These are phyloP conservation scores for Senna siamea DNA, from an alignment of 306 rosid genomes.

Conservation along the genomic window DNA sequence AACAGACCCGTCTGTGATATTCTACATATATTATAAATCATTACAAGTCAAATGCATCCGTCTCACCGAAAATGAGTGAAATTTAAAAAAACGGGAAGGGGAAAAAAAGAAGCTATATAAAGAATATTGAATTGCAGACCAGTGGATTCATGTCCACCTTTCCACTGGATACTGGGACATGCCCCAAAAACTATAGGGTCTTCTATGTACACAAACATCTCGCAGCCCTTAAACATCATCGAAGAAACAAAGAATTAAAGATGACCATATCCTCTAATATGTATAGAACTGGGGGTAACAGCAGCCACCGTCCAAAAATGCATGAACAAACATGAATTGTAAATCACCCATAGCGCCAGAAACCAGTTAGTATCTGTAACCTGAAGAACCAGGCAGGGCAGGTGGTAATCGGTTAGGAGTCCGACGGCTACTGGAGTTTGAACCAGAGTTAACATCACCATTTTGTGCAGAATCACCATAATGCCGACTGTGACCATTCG, in stretches of 20 bases:
- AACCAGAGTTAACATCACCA: conserved; percentile 68
- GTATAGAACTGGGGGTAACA: conserved; percentile 42
- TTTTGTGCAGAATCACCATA: conserved; percentile 78
- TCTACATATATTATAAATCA: conserved; percentile 13
- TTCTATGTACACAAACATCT: conserved; percentile 75
- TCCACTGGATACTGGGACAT: conserved; percentile 29
- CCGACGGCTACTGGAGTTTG: conserved; percentile 82
- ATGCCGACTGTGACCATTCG: conserved; percentile 83
- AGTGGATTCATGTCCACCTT: conserved; percentile 40
- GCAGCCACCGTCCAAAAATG: conserved; percentile 66
- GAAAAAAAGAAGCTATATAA: conserved; percentile 25
- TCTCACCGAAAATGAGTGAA: conserved; percentile 36
- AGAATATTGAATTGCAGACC: conserved; percentile 50
- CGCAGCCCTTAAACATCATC: conserved; percentile 54
- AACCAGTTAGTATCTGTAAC: conserved; percentile 64
- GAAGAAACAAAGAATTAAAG: conserved; percentile 50
- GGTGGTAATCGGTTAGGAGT: conserved; percentile 93
- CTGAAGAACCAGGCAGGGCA: conserved; percentile 82
- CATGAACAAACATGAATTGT: conserved; percentile 46
- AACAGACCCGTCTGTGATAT: conserved; percentile 28
- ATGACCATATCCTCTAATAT: conserved; percentile 49
- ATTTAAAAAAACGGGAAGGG: neutral
- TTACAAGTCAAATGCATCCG: conserved; percentile 35
- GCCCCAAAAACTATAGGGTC: conserved; percentile 50
- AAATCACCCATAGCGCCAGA: conserved; percentile 35